These are phyloP conservation scores for Hylodesmum podocarpum DNA, from an alignment of 306 rosid species.

Conservation along the genomic window DNA sequence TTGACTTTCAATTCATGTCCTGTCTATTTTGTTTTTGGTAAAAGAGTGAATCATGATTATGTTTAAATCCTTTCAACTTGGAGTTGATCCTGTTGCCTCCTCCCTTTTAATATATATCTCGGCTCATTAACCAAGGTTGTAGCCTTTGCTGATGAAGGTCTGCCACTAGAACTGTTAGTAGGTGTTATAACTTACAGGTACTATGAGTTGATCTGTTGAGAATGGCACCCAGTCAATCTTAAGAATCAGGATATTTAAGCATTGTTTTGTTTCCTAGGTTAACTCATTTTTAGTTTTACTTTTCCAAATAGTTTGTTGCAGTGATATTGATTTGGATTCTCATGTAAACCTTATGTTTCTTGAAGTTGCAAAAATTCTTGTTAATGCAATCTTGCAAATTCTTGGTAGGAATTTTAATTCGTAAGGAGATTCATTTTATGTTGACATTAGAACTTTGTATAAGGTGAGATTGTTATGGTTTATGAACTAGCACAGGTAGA, in stretches of 20 bases:
- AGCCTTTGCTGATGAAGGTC: not conserved
- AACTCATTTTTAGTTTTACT: not conserved
- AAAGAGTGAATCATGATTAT: not conserved
- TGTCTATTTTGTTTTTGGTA: not conserved
- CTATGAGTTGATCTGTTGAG: conserved; percentile 3
- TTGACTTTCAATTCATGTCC: not conserved
- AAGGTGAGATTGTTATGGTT: not conserved
- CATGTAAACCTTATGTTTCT: not conserved
- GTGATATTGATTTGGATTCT: not conserved
- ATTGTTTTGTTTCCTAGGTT: not conserved
- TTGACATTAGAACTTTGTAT: not conserved
- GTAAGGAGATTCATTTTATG: conserved; percentile 1
- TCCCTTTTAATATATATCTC: not conserved
- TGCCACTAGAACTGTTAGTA: not conserved
- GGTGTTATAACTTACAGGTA: not conserved
- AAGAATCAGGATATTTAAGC: not conserved
- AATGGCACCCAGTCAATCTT: not conserved
- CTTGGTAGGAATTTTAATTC: not conserved
- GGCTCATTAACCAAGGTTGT: not conserved
- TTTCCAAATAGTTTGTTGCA: not conserved
- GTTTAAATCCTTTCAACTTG: not conserved
- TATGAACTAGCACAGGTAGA: not conserved
- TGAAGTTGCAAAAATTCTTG: too few species aligned
- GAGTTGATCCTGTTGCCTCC: not conserved
- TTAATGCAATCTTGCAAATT: too few species aligned